These are phyloP conservation scores for Quercus wislizeni DNA, from an alignment of 306 rosid genomes.

Conservation along the genomic window DNA sequence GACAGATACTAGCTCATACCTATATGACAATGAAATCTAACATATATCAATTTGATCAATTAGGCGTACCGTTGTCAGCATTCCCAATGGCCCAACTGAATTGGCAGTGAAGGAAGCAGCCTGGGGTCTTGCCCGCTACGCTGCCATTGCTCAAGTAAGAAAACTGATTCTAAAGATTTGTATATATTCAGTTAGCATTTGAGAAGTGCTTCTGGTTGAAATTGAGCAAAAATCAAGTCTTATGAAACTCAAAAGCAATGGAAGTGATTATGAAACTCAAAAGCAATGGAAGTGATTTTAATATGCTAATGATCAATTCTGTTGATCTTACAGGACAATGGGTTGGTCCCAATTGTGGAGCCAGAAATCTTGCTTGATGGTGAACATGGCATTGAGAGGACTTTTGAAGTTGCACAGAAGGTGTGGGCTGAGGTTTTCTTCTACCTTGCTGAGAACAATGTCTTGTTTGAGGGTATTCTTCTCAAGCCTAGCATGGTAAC, in stretches of 20 bases:
- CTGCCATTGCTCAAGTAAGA: slow-evolving; percentile 84
- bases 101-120: slow-evolving; percentile 90
- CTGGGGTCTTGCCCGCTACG: slow-evolving; percentile 97
- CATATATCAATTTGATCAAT: slow-evolving; percentile 14
- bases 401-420: slow-evolving; percentile 72
- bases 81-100: slow-evolving; percentile 97
- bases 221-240: not conserved
- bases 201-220: slow-evolving; percentile 8
- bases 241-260: not conserved
- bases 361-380: slow-evolving; percentile 99
- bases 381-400: slow-evolving; percentile 80
- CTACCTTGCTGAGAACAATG: slow-evolving; percentile 93
- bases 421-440: slow-evolving; percentile 97
- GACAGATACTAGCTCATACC: not conserved
- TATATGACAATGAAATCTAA: not conserved
- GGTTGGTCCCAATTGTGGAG: slow-evolving; percentile 93
- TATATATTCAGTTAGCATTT: not conserved
- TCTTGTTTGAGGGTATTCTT: slow-evolving; percentile 83
- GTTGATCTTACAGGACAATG: slow-evolving; percentile 47
- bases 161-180: not conserved
- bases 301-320: not conserved
- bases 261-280: not conserved
- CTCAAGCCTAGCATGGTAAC: slow-evolving; percentile 99
- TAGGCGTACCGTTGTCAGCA: slow-evolving; percentile 91
- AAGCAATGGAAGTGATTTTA: not conserved